phyloP scores from a whole-genome alignment of 2,329 filamentous ascomycete species.

The Alternaria solani region DNA sequence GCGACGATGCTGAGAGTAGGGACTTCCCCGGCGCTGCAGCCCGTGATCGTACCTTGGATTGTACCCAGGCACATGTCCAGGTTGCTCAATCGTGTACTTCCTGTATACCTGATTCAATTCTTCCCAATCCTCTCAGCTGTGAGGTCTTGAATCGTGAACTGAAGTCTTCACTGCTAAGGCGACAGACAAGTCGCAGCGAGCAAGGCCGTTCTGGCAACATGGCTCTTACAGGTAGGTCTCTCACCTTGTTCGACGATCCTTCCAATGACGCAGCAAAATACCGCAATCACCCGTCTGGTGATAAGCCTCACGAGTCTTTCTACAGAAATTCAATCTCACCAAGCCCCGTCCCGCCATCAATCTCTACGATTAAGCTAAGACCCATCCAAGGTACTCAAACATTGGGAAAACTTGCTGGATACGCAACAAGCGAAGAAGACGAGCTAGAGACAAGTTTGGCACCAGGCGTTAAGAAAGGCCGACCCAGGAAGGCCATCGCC shows the following conservation, averaged over 20 bases:
- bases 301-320: not conserved
- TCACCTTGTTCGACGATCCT: not conserved
- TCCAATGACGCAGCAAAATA: not conserved
- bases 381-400: not conserved
- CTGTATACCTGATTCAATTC: not conserved
- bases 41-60: not conserved
- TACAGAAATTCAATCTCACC: not conserved
- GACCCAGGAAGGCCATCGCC: not conserved
- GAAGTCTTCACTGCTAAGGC: not conserved
- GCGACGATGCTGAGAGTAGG: not conserved
- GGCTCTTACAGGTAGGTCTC: not conserved
- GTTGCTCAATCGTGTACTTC: not conserved
- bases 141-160: not conserved
- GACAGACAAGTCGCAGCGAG: not conserved
- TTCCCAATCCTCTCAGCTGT: not conserved
- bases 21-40: not conserved
- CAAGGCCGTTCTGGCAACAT: not conserved
- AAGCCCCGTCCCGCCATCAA: not conserved
- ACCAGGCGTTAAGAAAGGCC: not conserved
- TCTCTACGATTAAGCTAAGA: not conserved
- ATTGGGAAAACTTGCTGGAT: not conserved
- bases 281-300: not conserved
- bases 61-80: not conserved
- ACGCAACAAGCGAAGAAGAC: slow-evolving; percentile 1
- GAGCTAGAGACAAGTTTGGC: not conserved